Percentiles rank a stretch among this genome's conserved stretches.
These are phyloP conservation scores for Neofusicoccum ribis DNA, from an alignment of 2,329 filamentous ascomycete species.

Conservation along the genomic window DNA sequence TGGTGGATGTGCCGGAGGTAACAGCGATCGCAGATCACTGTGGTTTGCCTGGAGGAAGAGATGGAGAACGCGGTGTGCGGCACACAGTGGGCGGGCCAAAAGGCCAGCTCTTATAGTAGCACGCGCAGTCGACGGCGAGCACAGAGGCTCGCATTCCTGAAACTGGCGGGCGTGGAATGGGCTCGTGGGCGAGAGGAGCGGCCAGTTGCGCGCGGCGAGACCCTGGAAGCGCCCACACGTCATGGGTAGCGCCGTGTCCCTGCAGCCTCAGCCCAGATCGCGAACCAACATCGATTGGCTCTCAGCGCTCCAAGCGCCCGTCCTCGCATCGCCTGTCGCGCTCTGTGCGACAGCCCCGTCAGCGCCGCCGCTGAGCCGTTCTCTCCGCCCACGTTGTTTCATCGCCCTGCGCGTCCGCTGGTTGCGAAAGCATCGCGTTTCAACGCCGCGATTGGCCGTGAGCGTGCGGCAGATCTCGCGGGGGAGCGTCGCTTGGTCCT, in stretches of 20 bases:
- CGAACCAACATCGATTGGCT: neutral
- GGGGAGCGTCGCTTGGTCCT: neutral
- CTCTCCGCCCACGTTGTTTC: conserved; percentile 3
- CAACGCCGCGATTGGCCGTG: conserved; percentile 4
- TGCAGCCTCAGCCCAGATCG: conserved; percentile 14
- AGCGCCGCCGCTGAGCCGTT: neutral
- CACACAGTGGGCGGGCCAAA: neutral
- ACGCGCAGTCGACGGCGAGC: neutral
- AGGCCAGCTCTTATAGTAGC: conserved; percentile 13
- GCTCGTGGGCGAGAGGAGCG: neutral
- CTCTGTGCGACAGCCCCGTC: neutral
- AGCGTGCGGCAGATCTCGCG: neutral
- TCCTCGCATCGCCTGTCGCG: neutral
- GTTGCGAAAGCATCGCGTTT: conserved; percentile 8
- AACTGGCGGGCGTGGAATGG: conserved; percentile 11
- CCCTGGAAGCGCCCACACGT: conserved; percentile 14
- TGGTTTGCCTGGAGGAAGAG: neutral
- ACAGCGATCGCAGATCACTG: conserved; percentile 8
- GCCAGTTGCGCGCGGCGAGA: neutral
- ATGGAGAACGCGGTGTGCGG: neutral
- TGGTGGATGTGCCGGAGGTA: neutral
- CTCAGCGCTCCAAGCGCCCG: neutral
- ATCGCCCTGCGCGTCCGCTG: neutral
- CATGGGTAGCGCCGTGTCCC: conserved; percentile 7
- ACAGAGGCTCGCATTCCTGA: conserved; percentile 9